Conservation (phyloP, 169 alveolate genomes). For the Cyclospora cayetanensis region DNA sequence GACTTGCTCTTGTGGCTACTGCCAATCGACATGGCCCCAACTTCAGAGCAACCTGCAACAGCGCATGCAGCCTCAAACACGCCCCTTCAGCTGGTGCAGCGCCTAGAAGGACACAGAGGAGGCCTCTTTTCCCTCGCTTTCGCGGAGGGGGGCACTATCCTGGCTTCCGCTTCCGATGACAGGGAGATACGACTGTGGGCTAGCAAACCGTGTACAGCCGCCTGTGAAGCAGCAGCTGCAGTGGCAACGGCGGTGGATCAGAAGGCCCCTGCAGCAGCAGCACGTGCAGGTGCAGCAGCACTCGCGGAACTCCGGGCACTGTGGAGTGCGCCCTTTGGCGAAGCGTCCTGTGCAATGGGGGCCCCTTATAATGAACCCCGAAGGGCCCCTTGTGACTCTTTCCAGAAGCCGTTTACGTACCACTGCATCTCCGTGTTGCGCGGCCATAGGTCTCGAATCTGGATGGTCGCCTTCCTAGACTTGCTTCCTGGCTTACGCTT, state of each 20-base stretch:
- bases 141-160: not conserved
- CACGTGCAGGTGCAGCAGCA: slow-evolving; percentile 30
- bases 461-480: slow-evolving; percentile 38
- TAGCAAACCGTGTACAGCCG: not conserved
- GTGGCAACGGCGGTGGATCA: not conserved
- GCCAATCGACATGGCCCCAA: not conserved
- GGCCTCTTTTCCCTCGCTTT: slow-evolving; percentile 14
- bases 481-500: not conserved
- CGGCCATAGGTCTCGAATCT: slow-evolving; percentile 63
- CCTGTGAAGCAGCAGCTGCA: slow-evolving; percentile 38
- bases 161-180: slow-evolving; percentile 54
- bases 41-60: not conserved
- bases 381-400: not conserved
- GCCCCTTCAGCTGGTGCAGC: not conserved
- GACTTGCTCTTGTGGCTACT: slow-evolving; percentile 32
- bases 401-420: not conserved
- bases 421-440: not conserved
- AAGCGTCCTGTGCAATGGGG: not conserved
- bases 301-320: not conserved
- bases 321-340: not conserved
- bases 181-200: slow-evolving; percentile 51
- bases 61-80: not conserved
- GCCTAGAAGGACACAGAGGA: slow-evolving; percentile 41
- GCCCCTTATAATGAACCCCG: not conserved
- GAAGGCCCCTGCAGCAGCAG: not conserved